Evolutionary conservation across 148 eudicot species (phyloP).

Genomic region (Spergularia bocconei): DNA sequence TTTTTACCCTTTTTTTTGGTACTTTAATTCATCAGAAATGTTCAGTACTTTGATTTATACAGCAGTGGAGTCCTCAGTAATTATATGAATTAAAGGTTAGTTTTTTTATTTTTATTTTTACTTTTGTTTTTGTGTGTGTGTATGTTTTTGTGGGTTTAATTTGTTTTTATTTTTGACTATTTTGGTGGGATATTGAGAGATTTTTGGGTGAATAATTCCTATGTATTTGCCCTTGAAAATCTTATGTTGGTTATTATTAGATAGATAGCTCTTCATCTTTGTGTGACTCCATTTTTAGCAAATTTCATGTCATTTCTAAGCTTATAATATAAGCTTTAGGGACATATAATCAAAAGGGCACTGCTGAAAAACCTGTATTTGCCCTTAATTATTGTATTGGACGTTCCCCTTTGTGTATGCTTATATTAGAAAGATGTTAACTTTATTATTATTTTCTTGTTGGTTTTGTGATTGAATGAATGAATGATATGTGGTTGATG

Average conservation of each 20-base stretch:
- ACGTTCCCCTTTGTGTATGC: constrained; percentile 2
- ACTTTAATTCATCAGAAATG: background rate
- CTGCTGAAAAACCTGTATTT: background rate
- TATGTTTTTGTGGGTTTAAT: background rate
- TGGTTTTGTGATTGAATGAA: background rate
- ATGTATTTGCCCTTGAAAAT: background rate
- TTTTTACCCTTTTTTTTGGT: background rate
- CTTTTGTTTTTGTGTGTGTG: background rate
- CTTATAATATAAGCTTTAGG: background rate
- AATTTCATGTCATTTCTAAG: constrained; percentile 3
- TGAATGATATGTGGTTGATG: background rate
- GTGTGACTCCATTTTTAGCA: constrained; percentile 20
- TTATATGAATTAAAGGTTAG: constrained; percentile 18
- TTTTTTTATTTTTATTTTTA: background rate
- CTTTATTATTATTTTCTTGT: background rate
- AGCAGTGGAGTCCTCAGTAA: background rate
- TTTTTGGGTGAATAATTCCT: background rate
- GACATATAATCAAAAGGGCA: no score
- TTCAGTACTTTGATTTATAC: background rate
- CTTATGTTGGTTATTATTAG: background rate
- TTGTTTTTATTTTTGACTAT: background rate
- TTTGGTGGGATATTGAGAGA: background rate
- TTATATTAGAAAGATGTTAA: background rate
- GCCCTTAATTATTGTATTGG: constrained; percentile 20
- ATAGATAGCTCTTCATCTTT: constrained; percentile 22